Conservation (phyloP, 2,329 filamentous ascomycete species). For the Venturiaceae sp. region DNA sequence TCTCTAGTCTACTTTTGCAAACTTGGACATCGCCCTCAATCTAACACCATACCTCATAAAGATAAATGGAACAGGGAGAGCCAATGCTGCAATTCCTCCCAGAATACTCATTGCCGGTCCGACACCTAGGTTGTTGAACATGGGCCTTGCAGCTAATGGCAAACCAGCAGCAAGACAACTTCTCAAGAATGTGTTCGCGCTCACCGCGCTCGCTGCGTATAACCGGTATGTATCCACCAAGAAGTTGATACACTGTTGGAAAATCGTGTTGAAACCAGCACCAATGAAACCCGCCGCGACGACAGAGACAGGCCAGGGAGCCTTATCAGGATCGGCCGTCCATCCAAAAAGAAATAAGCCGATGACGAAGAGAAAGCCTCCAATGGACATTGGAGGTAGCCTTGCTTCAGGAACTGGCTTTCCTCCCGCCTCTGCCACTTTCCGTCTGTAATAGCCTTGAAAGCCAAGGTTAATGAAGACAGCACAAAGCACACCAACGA, state of each 20-base stretch:
- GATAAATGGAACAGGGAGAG: conserved; percentile 34
- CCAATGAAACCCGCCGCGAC: conserved; percentile 39
- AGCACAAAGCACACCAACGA: conserved; percentile 53
- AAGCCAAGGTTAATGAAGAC: conserved; percentile 52
- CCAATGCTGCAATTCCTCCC: conserved; percentile 28
- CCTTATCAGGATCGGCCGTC: conserved; percentile 36
- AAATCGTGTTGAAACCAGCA: conserved; percentile 15
- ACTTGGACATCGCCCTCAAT: conserved; percentile 33
- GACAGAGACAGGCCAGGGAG: conserved; percentile 48
- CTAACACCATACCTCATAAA: conserved; percentile 32
- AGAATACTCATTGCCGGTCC: conserved; percentile 32
- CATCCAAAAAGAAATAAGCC: conserved; percentile 54
- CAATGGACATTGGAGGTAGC: conserved; percentile 54
- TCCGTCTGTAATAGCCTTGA: conserved; percentile 53
- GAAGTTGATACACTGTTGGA: conserved; percentile 67
- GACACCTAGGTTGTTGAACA: conserved; percentile 36
- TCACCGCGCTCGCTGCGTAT: conserved; percentile 34
- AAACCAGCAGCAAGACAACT: conserved; percentile 39
- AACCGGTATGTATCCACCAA: conserved; percentile 55
- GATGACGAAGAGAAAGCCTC: conserved; percentile 44
- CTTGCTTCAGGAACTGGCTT: conserved; percentile 49
- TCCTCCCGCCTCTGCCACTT: conserved; percentile 41
- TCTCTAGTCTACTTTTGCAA: conserved; percentile 19
- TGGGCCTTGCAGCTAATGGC: conserved; percentile 32
- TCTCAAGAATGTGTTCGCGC: conserved; percentile 40